Conservation (phyloP, 108 stramenopile genomes). For the Epithemia pelagica region DNA sequence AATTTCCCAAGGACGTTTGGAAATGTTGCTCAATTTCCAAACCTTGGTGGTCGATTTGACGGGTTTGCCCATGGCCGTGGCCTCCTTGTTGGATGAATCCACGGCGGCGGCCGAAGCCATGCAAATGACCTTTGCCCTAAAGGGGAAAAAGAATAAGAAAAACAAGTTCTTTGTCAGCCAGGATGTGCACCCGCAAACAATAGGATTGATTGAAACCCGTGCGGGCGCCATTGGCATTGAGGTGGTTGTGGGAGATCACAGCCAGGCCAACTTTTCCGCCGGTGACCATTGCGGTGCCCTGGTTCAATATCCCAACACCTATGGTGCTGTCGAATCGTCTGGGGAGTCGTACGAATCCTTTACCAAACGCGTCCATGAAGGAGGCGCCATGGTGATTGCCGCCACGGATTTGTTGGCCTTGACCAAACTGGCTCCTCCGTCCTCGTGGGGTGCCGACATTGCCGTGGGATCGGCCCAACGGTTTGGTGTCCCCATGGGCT, state of each 20-base stretch:
- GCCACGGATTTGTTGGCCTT: constrained; percentile 95
- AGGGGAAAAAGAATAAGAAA: constrained; percentile 83
- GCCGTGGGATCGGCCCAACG: constrained; percentile 97
- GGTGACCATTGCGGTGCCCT: constrained; percentile 91
- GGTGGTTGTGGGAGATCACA: constrained; percentile 83
- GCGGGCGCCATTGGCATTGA: constrained; percentile 86
- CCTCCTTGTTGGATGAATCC: constrained; percentile 94
- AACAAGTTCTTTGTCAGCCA: constrained; percentile 90
- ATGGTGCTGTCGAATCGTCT: constrained; percentile 76
- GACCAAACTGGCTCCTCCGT: constrained; percentile 82
- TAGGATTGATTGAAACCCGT: constrained; percentile 90
- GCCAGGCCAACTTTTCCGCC: constrained; percentile 55
- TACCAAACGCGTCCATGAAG: constrained; percentile 67
- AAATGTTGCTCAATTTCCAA: constrained; percentile 99
- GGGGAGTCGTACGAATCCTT: constrained; percentile 81
- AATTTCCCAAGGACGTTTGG: constrained; percentile 97
- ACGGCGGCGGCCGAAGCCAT: constrained; percentile 98
- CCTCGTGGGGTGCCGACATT: constrained; percentile 96
- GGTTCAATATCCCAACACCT: constrained; percentile 98
- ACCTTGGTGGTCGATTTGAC: constrained; percentile 97
- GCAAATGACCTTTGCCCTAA: constrained; percentile 90
- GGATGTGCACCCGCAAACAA: constrained; percentile 96
- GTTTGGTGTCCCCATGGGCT: constrained; percentile 99
- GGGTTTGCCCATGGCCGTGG: constrained; percentile 93
- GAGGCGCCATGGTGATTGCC: constrained; percentile 85